Evolutionary conservation across 176 grass and related monocot genomes (phyloP).

Genomic region (Hordeum vulgare): DNA sequence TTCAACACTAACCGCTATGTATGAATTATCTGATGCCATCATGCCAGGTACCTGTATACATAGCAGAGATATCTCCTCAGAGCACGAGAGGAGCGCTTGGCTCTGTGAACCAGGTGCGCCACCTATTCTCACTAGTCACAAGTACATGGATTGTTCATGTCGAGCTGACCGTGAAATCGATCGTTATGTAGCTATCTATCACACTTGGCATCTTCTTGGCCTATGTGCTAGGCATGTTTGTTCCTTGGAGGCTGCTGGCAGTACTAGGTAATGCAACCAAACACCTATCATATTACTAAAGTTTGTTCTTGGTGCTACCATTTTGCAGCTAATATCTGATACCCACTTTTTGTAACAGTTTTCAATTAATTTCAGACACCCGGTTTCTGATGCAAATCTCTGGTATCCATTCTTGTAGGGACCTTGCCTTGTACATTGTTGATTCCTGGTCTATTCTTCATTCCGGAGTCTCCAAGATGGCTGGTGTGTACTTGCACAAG

Average conservation of each 20-base stretch:
- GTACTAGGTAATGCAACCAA: slow-evolving; percentile 58
- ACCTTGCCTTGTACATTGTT: slow-evolving; percentile 75
- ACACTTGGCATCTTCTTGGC: slow-evolving; percentile 85
- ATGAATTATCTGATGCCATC: slow-evolving; percentile 24
- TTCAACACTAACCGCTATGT: neutral
- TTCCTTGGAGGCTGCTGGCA: slow-evolving; percentile 86
- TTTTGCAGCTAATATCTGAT: neutral
- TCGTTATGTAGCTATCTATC: slow-evolving; percentile 54
- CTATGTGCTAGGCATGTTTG: slow-evolving; percentile 86
- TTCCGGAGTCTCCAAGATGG: slow-evolving; percentile 95
- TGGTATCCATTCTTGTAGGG: slow-evolving; percentile 39
- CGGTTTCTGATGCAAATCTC: neutral
- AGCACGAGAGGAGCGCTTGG: slow-evolving; percentile 86
- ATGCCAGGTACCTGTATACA: slow-evolving; percentile 81
- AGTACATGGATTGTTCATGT: neutral
- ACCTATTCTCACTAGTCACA: neutral
- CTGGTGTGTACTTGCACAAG: slow-evolving; percentile 49
- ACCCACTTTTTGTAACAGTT: neutral
- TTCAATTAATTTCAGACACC: neutral
- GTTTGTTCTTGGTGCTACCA: neutral
- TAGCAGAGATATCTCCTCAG: slow-evolving; percentile 84
- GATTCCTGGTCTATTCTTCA: slow-evolving; percentile 90
- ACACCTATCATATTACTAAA: neutral
- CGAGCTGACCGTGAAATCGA: neutral
- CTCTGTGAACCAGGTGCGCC: slow-evolving; percentile 72